Base-by-base conservation (phyloP, 805 yeast genomes). In the Metschnikowia reukaufii region DNA sequence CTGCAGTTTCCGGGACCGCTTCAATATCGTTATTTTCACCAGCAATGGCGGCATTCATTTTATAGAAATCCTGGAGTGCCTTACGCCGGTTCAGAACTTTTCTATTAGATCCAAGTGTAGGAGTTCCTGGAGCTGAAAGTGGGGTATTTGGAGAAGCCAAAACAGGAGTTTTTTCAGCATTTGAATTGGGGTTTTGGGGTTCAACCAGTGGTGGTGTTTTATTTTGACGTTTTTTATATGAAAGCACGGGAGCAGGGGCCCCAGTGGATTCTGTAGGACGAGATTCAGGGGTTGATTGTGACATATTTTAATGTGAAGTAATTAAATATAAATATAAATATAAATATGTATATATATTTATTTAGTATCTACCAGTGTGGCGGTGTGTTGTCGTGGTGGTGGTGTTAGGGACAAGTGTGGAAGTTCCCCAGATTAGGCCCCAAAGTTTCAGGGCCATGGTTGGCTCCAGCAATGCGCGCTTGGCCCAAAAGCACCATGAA, bases 11-110 rank as follows among this genome's bases (percentile, higher is more conserved):
- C 3, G 12, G 7, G 19, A n/a, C 6, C 13, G 6, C 10, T 12
- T 19, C 30, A 4, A 34, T 31, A 15, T 36, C 23, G 9, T 20
- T 5, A 13, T 25, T 25, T 16, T 21, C 36, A 4, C 9, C 15
- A 9, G 17, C 23, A 16, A 17, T 12, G 9, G 44, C 37, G 6
- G 31, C 19, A 17, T 62, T 64, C 17, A 72, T 47, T 39, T 67
- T 65, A 49, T 72, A 72, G 52, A 70, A 72, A 33, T 70, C 74
- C 49, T 72, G 75, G 4, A 72, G 59, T 12, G 75, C 75, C 51
- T 65, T 67, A 19, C 77, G 60, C 44, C 76, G 55, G 1, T 68
- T 58, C 70, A 64, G 70, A 1, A 70, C 64, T 41, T 64, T 70
- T n/a, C 73, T 49, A 4, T 58, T 42, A n/a, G 51, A 44, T 2